Conservation (phyloP, 768 basidiomycete genomes). For the Boletus tylopilopsis region DNA sequence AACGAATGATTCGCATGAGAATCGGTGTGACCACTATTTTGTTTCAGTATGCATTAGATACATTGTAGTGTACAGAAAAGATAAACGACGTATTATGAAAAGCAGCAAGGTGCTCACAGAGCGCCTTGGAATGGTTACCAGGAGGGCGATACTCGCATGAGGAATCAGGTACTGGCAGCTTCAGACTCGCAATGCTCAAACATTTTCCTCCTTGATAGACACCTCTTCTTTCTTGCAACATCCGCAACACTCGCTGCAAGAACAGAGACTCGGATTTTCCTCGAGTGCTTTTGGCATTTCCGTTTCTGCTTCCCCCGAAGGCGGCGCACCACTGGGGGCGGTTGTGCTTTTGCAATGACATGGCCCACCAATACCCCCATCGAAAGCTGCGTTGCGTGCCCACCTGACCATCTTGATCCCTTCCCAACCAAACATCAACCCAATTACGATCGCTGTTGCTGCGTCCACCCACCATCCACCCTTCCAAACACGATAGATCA, state of each 20-base stretch:
- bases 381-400: constrained; percentile 33
- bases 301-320: constrained; percentile 1
- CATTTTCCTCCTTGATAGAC: neutral
- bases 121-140: no score
- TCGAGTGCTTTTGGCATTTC: neutral
- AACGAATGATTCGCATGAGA: no score
- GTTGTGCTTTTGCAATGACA: neutral
- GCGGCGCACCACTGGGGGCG: neutral
- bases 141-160: no score
- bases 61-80: no score
- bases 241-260: neutral
- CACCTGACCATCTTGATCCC: constrained; percentile 41
- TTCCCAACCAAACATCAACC: constrained; percentile 43
- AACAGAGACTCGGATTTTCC: neutral
- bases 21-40: no score
- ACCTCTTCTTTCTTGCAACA: neutral
- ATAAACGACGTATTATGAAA: no score
- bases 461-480: constrained; percentile 50
- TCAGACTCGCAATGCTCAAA: constrained; percentile 1
- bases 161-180: neutral
- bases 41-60: no score
- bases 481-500: constrained; percentile 38
- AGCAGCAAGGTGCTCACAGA: no score
- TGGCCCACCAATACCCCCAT: constrained; percentile 37
- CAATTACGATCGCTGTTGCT: constrained; percentile 39